Evolutionary conservation across 257 asterid species (phyloP).

Genomic region (Solanum sitiens): DNA sequence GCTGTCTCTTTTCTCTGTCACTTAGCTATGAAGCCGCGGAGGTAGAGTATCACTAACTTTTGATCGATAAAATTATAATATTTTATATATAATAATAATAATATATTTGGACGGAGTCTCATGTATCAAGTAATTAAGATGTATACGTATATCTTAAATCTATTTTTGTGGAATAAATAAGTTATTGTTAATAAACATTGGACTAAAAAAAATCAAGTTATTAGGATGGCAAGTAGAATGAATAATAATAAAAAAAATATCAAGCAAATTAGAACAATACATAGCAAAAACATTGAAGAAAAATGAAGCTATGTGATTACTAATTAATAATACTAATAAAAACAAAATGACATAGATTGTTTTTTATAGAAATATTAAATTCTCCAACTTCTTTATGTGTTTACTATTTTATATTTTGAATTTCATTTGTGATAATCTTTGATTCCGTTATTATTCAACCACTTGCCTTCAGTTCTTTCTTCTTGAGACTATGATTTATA

Average conservation of each 20-base stretch:
- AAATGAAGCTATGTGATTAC: not conserved
- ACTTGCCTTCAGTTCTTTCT: not conserved
- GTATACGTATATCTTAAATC: not conserved
- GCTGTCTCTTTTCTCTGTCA: not conserved
- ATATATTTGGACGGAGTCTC: not conserved
- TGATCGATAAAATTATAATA: not conserved
- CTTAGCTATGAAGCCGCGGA: not conserved
- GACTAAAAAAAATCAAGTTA: too few relatives aligned
- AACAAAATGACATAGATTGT: not conserved
- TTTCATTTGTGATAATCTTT: not conserved
- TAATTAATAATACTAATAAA: too few relatives aligned
- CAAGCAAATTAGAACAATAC: not conserved
- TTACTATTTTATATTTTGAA: too few relatives aligned
- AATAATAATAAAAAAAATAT: too few relatives aligned
- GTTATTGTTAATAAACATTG: not conserved
- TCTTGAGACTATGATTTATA: not conserved
- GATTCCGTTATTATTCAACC: not conserved
- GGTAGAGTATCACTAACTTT: not conserved
- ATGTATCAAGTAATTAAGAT: accelerated
- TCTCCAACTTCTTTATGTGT: accelerated
- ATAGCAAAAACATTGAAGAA: not conserved
- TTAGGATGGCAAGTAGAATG: too few relatives aligned
- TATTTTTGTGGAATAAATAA: not conserved
- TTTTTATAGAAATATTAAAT: not conserved
- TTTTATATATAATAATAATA: not conserved